Evolutionary conservation across 345 rosid genomes (phyloP), one percentile per base, ranked within the genome.

Genomic region (Murraya koenigii): DNA sequence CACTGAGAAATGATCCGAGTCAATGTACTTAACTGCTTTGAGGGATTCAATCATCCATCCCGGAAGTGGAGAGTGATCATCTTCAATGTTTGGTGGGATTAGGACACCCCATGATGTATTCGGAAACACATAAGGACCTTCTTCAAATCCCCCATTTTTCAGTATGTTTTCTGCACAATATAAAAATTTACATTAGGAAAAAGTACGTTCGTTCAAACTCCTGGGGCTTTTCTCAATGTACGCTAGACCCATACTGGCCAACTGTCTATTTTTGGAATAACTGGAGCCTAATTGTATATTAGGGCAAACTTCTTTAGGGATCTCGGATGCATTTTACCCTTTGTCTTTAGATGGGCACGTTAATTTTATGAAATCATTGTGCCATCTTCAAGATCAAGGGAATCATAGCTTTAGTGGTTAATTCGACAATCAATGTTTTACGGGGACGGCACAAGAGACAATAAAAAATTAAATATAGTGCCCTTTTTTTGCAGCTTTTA

Each of bases 21-120:
- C 97, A 4, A 95, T 88, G 89, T 90, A 95, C 73, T 95, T 93
- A 26, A 95, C 86, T 19, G 98, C 97, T 85, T 95, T 95, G 33
- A 92, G 96, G 7, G 98, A 95, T 58, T 90, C 98, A 7, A 90
- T 68, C 78, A 89, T 87, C 98, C 99, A 95, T 7, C 91, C 93
- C 0, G 96, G 94, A 56, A 93, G 79, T 11, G 98, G 93, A 22
- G 93, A 89, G 79, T 92, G 92, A 25, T 85, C 91, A 26, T 95
- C 99, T 77, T 93, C 97, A 32, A 89, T 86, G 74, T 82, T 86
- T 19, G 99, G 96, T 32, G 98, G 96, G 72, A 95, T 80, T 52
- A 93, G 80, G 78, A 92, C 97, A 23, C 99, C 99, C 67, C 86
- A 89, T 61, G 90, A 83, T 9, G 92, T 55, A 89, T 87, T 93